Base-by-base conservation (phyloP, 441 rosid genomes). In the Capsella rubella region DNA sequence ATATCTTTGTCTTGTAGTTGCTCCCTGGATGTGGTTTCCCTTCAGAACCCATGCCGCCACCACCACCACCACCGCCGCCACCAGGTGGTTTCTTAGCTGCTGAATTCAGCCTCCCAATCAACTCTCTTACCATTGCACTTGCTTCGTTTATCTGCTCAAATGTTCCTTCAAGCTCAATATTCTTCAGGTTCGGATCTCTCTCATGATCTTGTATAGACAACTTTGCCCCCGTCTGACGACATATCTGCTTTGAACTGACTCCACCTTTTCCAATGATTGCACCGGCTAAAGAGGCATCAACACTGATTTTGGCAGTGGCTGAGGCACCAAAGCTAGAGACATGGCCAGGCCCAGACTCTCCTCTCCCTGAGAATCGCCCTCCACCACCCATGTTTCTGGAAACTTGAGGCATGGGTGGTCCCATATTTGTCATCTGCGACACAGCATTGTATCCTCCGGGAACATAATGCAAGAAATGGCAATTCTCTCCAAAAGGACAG, bases 101-200 rank as follows among this genome's bases (percentile, higher is more conserved):
- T 25, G 89, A 81, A 40, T 87, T 86, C 2, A 90, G 82, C 51
- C 87, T 92, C 55, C 69, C 84, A 67, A 95, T 90, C 28, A 95
- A 89, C 66, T 90, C 97, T 4, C 85, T 87, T 54, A 95, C 99
- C 98, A 92, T 95, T 21, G 88, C 91, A 16, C 92, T 89, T 12
- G 98, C 99, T 86, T 89, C 92, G 61, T 87, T 87, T 62, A 95
- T 95, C 87, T 95, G 99, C 79, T 92, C 98, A 43, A 89, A 88
- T 50, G 96, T 82, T 50, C 99, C 99, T 83, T 95, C 98, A 2
- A 95, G 90, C 80, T 90, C 98, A 64, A 95, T 92, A 83, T 91
- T 92, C 86, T 89, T 89, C 72, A 84, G 72, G 73, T 83, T 87
- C 1, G 98, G 91, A 60, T 95, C 95, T 2, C 84, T 60, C 59